Percentiles rank a stretch among this genome's conserved stretches.
phyloP scores from a whole-genome alignment of 2,329 filamentous ascomycete species.

The Rachicladosporium sp. region DNA sequence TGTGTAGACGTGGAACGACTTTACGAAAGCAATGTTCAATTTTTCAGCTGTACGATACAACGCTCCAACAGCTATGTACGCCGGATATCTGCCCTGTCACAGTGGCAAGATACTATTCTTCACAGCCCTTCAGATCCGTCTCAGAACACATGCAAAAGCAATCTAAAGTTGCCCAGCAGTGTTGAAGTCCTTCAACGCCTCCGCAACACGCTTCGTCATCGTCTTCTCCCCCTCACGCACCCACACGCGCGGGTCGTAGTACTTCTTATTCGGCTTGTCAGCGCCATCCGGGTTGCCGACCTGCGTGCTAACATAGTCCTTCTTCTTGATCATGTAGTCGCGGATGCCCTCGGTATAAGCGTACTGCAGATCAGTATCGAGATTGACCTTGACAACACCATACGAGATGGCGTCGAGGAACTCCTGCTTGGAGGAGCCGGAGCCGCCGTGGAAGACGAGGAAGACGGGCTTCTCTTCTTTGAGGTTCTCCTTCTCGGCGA shows the following conservation, averaged over 20 bases:
- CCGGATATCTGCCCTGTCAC: too few species aligned
- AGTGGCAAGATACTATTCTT: too few species aligned
- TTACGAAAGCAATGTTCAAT: too few species aligned
- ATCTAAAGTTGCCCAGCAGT: conserved; percentile 48
- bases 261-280: conserved; percentile 99
- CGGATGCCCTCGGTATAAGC: conserved; percentile 87
- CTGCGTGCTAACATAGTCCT: conserved; percentile 77
- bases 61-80: too few species aligned
- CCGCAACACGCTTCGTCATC: conserved; percentile 70
- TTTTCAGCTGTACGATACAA: too few species aligned
- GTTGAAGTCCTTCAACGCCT: conserved; percentile 87
- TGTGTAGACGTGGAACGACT: too few species aligned
- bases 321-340: conserved; percentile 88
- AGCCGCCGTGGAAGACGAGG: conserved; percentile 99
- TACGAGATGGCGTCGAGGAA: conserved; percentile 78
- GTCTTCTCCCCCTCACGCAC: conserved; percentile 95
- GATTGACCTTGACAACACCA: conserved; percentile 98
- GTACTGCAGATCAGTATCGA: conserved; percentile 96
- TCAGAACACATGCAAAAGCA: conserved; percentile 1
- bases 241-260: conserved; percentile 73
- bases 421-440: conserved; percentile 80
- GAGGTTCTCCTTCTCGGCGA: conserved; percentile 64
- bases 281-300: conserved; percentile 92
- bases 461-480: conserved; percentile 84
- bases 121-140: too few species aligned